Base-by-base conservation (phyloP, 805 yeast species). In the Teunomyces atbi region DNA sequence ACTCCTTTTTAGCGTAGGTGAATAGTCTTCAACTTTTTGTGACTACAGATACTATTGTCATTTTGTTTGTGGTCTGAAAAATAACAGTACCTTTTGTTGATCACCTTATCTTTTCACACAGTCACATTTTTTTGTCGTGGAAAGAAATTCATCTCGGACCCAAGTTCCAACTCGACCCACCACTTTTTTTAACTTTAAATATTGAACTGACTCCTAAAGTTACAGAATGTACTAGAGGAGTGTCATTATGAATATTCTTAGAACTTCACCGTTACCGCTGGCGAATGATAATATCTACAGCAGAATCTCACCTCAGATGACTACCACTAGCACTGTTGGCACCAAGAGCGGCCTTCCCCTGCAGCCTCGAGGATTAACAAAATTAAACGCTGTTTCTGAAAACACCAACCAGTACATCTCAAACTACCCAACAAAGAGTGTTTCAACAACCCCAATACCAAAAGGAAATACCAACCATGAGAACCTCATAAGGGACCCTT, bases 401-500 rank as follows among this genome's bases (percentile, higher is more conserved):
- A 21, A 10, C 18, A 21, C 8, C 28, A 21, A 36, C n/a, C 27
- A 21, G 13, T 4, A 12, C 8, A 7, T 36, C 11, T n/a, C 28
- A 12, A 36, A 36, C 2, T 11, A 11, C 28, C 26, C 12, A 10
- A 20, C 15, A 4, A 36, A 13, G 16, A 12, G 28, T 2, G 7
- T n/a, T 21, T 5, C 28, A n/a, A 6, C 27, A 4, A 36, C 16
- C 11, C 12, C 28, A 13, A 5, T 13, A 8, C 28, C 18, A 21
- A 15, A n/a, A n/a, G 39, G 21, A 12, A 12, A n/a, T 8, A 12
- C 18, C 28, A n/a, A n/a, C 39, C 16, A 20, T n/a, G 28, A 12
- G 12, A 33, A 15, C 23, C 11, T 36, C 11, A 19, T 15, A 6
- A 20, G 21, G 13, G 65, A 60, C 38, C 54, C 59, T 4, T 61